Evolutionary conservation across 805 yeast genomes (phyloP), one percentile per base, ranked within the genome.

Genomic region (Starmera quercuum): DNA sequence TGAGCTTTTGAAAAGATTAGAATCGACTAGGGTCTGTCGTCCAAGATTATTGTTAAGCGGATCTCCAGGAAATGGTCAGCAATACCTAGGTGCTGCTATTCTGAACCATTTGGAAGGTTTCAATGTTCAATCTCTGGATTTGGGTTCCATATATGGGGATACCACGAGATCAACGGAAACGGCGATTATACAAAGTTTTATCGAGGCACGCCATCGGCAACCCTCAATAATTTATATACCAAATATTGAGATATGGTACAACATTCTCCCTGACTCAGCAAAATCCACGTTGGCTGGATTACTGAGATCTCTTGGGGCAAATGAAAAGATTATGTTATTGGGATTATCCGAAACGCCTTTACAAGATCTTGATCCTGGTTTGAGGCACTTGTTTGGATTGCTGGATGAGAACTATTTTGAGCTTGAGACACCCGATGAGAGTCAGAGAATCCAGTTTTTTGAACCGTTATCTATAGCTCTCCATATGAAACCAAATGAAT

Each of bases 181-280:
- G 49, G 71, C 83, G 1, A 68, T 87, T 15, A 83, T 90, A 20
- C 95, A 85, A 51, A 69, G 83, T 26, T 80, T 92, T 48, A 66
- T 82, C 16, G 98, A 92, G 58, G 92, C 95, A 6, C 73, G 83
- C 42, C 73, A 95, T 50, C 94, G 90, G 42, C 82, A 83, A 38
- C 98, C 97, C 0, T 73, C 95, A 7, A 79, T 92, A 12, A 61
- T 92, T 3, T 82, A 73, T 52, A 73, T 92, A 32, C 96, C 97
- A 4, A 82, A 83, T 49, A 61, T 86, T 33, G 86, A 86, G 37
- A 71, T 78, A 8, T 86, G 95, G 87, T 63, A 69, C 35, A 66
- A 61, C 9, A 78, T 84, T 4, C 70, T 84, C 25, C 73, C 86
- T 0, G 75, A 70, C 10, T 66, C 84, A 3, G 85, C 88, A 1